Evolutionary conservation across 148 eudicot species (phyloP).

Genomic region (Rhododendron mucronatum): DNA sequence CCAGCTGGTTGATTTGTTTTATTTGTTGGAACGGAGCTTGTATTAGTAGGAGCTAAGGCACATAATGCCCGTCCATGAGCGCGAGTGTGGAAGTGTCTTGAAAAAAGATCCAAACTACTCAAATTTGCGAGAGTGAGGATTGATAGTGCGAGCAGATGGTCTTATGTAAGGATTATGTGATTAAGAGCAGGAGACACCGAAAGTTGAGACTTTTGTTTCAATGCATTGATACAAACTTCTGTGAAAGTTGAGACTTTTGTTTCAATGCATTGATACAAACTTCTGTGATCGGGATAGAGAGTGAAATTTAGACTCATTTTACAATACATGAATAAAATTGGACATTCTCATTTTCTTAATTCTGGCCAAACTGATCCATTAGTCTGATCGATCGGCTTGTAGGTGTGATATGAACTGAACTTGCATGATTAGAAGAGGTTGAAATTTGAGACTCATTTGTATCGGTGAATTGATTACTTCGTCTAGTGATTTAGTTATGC

Average conservation of each 20-base stretch:
- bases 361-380: not conserved
- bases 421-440: not conserved
- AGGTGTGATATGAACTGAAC: not conserved
- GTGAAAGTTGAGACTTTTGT: not conserved
- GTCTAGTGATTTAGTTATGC: not conserved
- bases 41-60: not conserved
- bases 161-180: not conserved
- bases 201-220: not conserved
- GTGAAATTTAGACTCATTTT: not conserved
- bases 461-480: not conserved
- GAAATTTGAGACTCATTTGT: not conserved
- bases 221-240: not conserved
- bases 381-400: not conserved
- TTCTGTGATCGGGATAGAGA: not conserved
- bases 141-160: too few relatives aligned
- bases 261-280: not conserved
- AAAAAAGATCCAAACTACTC: not conserved
- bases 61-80: not conserved
- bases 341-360: not conserved
- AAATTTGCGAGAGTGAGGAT: too few relatives aligned
- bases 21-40: not conserved
- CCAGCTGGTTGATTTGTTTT: not conserved
- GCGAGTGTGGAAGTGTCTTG: not conserved
- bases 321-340: not conserved
- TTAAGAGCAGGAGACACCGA: not conserved